phyloP scores from a whole-genome alignment of 345 rosid species.

The Firmiana major region DNA sequence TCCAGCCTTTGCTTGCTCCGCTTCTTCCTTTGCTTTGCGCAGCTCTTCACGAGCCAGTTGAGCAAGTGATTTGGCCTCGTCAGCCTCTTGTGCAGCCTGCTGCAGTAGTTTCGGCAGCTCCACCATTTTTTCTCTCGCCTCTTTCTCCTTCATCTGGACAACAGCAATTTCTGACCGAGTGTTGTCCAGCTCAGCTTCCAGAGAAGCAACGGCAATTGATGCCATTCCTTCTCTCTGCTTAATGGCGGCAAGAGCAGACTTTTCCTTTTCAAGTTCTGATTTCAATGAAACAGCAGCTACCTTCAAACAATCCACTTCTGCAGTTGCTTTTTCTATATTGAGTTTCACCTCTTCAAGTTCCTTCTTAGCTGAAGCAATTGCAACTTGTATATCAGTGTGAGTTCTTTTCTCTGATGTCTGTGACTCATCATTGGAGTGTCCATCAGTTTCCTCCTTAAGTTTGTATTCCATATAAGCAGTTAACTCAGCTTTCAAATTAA shows the following conservation, averaged over 20 bases:
- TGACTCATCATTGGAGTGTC: slow-evolving; percentile 18
- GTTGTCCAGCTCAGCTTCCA: slow-evolving; percentile 70
- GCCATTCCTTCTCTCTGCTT: slow-evolving; percentile 89
- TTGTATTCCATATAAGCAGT: slow-evolving; percentile 68
- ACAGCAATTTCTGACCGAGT: slow-evolving; percentile 53
- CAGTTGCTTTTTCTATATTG: slow-evolving; percentile 69
- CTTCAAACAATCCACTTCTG: slow-evolving; percentile 69
- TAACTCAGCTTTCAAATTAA: slow-evolving; percentile 78
- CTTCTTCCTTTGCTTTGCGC: slow-evolving; percentile 66
- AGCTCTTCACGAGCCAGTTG: slow-evolving; percentile 70
- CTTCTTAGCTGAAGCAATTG: slow-evolving; percentile 66
- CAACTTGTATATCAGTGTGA: slow-evolving; percentile 51
- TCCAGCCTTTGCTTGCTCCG: slow-evolving; percentile 78
- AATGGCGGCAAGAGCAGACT: slow-evolving; percentile 47
- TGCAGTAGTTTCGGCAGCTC: slow-evolving; percentile 75
- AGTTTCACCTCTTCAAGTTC: slow-evolving; percentile 79
- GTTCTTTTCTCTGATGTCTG: slow-evolving; percentile 33
- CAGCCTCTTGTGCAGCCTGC: slow-evolving; percentile 70
- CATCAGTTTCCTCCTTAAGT: slow-evolving; percentile 37
- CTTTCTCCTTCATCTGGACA: slow-evolving; percentile 60
- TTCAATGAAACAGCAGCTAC: slow-evolving; percentile 61
- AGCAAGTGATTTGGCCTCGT: slow-evolving; percentile 68
- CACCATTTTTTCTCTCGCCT: slow-evolving; percentile 52
- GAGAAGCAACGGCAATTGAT: slow-evolving; percentile 64
- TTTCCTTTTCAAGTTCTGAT: slow-evolving; percentile 66